Percentiles rank a stretch among this genome's conserved stretches.
These are phyloP conservation scores for Perkinsela sp. DNA, from an alignment of 208 protist species.

Conservation along the genomic window DNA sequence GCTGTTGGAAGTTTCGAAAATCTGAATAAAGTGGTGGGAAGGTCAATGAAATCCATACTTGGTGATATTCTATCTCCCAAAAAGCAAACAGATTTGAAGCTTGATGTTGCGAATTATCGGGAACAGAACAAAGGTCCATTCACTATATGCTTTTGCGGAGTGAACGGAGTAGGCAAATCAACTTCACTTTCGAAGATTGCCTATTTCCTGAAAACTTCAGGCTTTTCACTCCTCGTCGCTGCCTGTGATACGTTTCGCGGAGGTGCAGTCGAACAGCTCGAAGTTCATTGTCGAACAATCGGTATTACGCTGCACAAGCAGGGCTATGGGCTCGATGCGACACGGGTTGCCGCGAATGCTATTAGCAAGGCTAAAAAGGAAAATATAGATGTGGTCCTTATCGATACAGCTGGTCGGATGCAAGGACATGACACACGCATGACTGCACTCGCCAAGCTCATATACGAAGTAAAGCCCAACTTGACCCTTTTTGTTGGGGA, in stretches of 20 bases:
- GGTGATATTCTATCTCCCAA: conserved; percentile 83
- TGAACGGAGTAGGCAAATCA: conserved; percentile 99
- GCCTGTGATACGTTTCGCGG: conserved; percentile 98
- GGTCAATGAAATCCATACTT: conserved; percentile 55
- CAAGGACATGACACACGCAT: conserved; percentile 97
- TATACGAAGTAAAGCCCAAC: conserved; percentile 83
- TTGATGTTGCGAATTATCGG: conserved; percentile 29
- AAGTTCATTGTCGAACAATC: conserved; percentile 72
- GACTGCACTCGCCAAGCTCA: conserved; percentile 83
- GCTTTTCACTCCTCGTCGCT: conserved; percentile 68
- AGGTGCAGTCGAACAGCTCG: conserved; percentile 96
- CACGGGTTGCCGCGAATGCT: conserved; percentile 65
- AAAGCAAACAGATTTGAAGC: conserved; percentile 74
- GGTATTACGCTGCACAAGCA: conserved; percentile 73
- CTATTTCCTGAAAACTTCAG: conserved; percentile 80
- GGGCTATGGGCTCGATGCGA: conserved; percentile 86
- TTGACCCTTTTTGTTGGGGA: conserved; percentile 96
- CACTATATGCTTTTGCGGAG: conserved; percentile 86
- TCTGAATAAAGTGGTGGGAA: conserved; percentile 32
- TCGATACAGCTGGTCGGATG: conserved; percentile 98
- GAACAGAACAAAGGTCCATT: conserved; percentile 55
- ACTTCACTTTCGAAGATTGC: conserved; percentile 91
- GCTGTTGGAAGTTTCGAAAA: conserved; percentile 67
- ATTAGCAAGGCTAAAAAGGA: conserved; percentile 55
- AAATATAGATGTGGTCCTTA: conserved; percentile 80